Conservation (phyloP, 805 yeast species). For the Priceomyces fermenticarens region DNA sequence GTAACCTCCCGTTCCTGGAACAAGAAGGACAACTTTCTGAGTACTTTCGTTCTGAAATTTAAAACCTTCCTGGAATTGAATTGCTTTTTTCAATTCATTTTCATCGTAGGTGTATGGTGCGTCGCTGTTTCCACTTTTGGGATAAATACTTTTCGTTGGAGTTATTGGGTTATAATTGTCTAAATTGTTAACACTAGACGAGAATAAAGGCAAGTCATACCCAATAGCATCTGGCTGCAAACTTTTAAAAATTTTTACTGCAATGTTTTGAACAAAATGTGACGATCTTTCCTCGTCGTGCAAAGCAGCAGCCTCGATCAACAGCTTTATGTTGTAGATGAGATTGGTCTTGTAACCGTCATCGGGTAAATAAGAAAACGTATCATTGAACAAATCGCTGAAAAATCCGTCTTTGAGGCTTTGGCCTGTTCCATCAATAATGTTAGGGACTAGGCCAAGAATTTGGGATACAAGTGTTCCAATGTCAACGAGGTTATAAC, state of each 20-base stretch:
- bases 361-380: neutral
- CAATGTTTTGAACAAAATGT: neutral
- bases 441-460: neutral
- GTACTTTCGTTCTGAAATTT: neutral
- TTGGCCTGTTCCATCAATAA: neutral
- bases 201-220: neutral
- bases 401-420: neutral
- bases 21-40: neutral
- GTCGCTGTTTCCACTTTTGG: neutral
- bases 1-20: constrained; percentile 4
- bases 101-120: constrained; percentile 1
- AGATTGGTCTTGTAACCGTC: neutral
- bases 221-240: neutral
- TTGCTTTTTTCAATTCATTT: neutral
- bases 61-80: constrained; percentile 1
- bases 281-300: neutral
- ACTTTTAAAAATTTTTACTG: neutral
- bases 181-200: neutral
- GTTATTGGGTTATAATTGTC: neutral
- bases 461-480: no score
- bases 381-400: neutral
- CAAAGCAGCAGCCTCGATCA: neutral
- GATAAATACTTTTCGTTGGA: constrained; percentile 1
- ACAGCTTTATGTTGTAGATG: neutral
- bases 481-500: no score